Base-by-base conservation (phyloP, 257 asterid genomes). In the Lantana camara region DNA sequence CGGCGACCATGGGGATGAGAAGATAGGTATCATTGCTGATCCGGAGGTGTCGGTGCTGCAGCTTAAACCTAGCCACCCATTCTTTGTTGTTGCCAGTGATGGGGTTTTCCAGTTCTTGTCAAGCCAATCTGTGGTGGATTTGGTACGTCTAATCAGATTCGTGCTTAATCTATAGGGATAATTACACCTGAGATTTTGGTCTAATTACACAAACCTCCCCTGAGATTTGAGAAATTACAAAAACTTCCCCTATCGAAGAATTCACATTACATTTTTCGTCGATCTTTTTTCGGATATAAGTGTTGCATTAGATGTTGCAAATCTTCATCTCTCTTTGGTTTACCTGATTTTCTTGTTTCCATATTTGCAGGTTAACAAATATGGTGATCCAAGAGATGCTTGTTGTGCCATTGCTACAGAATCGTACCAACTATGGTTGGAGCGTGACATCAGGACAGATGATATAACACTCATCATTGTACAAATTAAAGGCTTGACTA, bases 391-490 rank as follows among this genome's bases (percentile, higher is more conserved):
- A 12, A 77, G 85, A 50, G 95, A 83, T 63, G 89, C 95, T 66
- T 81, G 91, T 64, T 74, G 88, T 58, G 81, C 82, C 38, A 79
- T 86, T 50, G 80, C 85, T 41, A 82, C 74, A 57, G 87, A 83
- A 67, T 82, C 95, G 9, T 86, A 81, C 77, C 83, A 84, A 57
- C 60, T 76, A 52, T 86, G 95, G 95, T 73, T 86, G 58, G 87
- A 86, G 75, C 73, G 80, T 64, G 95, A 83, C 70, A 86, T 68
- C 45, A 78, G 95, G 72, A 83, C 95, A 0, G 95, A 86, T 60
- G 95, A 86, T 71, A 86, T 86, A 60, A 86, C 95, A 22, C 55
- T 83, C 80, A 79, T 83, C 78, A 76, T 81, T 67, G 85, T 83
- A 79, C 90, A 80, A 62, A 53, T 81, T 59, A 86, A 81, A 73